Percentiles rank a stretch among this genome's conserved stretches.
phyloP scores from a whole-genome alignment of 371 early-diverging fungal genomes.

The Mucor saturninus region DNA sequence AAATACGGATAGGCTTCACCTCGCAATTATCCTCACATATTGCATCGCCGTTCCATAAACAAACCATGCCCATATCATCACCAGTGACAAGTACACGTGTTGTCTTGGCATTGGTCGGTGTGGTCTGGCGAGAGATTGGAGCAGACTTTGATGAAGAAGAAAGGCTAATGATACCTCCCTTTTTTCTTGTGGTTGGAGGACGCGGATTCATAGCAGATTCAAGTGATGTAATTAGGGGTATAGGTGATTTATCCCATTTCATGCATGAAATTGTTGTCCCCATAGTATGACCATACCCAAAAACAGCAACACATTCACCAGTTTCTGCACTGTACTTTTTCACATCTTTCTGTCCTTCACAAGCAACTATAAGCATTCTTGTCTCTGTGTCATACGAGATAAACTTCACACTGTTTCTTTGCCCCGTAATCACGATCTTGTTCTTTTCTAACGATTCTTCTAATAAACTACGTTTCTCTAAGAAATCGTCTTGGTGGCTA shows the following conservation, averaged over 20 bases:
- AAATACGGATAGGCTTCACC: conserved; percentile 29
- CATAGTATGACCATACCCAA: conserved; percentile 30
- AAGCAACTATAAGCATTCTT: conserved; percentile 35
- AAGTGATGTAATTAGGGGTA: conserved; percentile 5
- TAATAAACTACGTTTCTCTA: background rate
- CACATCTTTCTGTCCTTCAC: conserved; percentile 25
- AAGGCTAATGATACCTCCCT: conserved; percentile 10
- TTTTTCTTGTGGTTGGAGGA: conserved; percentile 6
- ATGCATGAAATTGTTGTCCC: conserved; percentile 42
- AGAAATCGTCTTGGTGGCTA: conserved; percentile 6
- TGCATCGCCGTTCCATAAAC: conserved; percentile 49
- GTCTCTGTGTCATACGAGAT: conserved; percentile 37
- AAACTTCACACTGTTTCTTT: conserved; percentile 21
- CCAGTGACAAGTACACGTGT: conserved; percentile 54
- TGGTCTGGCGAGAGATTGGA: conserved; percentile 3
- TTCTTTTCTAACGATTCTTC: conserved; percentile 7
- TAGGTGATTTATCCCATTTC: conserved; percentile 39
- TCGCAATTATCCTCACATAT: conserved; percentile 9
- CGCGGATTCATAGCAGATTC: conserved; percentile 32
- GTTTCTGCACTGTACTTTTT: conserved; percentile 35
- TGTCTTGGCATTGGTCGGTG: conserved; percentile 16
- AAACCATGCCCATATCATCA: conserved; percentile 47
- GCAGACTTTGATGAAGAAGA: conserved; percentile 13
- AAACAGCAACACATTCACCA: conserved; percentile 33
- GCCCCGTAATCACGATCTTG: conserved; percentile 18